Evolutionary conservation across 371 early-diverging fungal species (phyloP), one percentile per base, ranked within the genome.

Genomic region (Cladochytrium tenue): DNA sequence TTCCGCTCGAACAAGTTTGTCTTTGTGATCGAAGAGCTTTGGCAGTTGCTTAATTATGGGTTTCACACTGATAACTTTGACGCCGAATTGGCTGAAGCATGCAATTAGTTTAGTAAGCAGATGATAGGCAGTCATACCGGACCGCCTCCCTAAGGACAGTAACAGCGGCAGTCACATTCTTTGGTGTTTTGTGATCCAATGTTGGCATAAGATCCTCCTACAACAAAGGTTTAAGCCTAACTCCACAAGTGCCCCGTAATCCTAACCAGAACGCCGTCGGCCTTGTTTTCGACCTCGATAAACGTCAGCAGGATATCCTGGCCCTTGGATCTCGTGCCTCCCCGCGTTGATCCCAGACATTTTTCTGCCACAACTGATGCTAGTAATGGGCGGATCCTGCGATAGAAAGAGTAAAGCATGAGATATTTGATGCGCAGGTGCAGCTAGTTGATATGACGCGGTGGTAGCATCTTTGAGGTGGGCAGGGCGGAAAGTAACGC

Each of bases 1-100:
- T 81, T 97, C 98, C 20, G 88, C 87, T 59, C 98, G 85, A 25
- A 98, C 97, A 57, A 83, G 88, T 64, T 92, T 94, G 74, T 98
- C 98, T 17, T 90, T 86, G 70, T 97, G 96, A 32, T 89, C 91
- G 79, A 97, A 96, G 13, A 96, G 79, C 66, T 92, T 90, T 2
- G 92, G 82, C n/a, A 98, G 69, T 13, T 81, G 76, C 74, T 97
- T 97, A 50, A 94, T 64, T 17, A 96, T 75, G 0, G 90, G 90
- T 67, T 95, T 96, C 30, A 91, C 81, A 34, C 80, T 86, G 17
- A 93, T 83, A 51, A 86, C 84, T 66, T 92, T 90, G 15, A 82
- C 69, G 32, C 98, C 98, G 75, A 90, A 97, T 53, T 78, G 79
- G 56, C 87, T 87, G 68, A 27, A 30, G 27, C 53, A 36, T 57